phyloP scores from a whole-genome alignment of 495 filamentous ascomycete species.

The Penicillium odoratum region DNA sequence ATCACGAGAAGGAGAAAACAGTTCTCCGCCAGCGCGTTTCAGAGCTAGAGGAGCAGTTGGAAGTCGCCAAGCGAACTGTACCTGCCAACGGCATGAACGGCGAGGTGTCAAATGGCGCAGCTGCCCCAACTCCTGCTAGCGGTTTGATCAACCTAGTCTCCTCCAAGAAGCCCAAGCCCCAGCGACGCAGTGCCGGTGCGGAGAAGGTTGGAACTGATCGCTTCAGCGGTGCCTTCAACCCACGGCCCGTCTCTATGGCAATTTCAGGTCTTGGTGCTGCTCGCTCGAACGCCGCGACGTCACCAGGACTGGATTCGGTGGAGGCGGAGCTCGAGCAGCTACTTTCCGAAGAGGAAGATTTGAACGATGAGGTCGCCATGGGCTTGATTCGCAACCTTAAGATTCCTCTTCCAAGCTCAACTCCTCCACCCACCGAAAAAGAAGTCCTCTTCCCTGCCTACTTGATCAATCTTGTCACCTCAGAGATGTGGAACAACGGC shows the following conservation, averaged over 20 bases:
- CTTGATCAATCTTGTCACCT: slow-evolving; percentile 97
- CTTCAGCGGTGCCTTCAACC: slow-evolving; percentile 89
- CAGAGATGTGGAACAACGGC: slow-evolving; percentile 99
- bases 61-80: slow-evolving; percentile 71
- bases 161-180: slow-evolving; percentile 96
- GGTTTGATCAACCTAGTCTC: slow-evolving; percentile 96
- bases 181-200: slow-evolving; percentile 90
- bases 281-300: slow-evolving; percentile 68
- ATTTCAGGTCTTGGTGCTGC: slow-evolving; percentile 62
- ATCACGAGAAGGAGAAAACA: slow-evolving; percentile 78
- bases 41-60: slow-evolving; percentile 90
- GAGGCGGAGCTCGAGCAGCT: slow-evolving; percentile 92
- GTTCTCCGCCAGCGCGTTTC: slow-evolving; percentile 81
- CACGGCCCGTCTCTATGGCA: slow-evolving; percentile 92
- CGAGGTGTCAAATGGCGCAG: slow-evolving; percentile 69
- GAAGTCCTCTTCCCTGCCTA: slow-evolving; percentile 98
- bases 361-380: slow-evolving; percentile 95
- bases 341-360: slow-evolving; percentile 88
- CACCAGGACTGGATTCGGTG: slow-evolving; percentile 79
- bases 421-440: slow-evolving; percentile 90
- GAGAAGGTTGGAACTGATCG: slow-evolving; percentile 80
- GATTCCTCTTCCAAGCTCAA: slow-evolving; percentile 82
- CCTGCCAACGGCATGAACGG: slow-evolving; percentile 57
- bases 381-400: slow-evolving; percentile 95
- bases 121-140: slow-evolving; percentile 54